Conservation (phyloP, 2,329 filamentous ascomycete species). For the Ilyonectria destructans region DNA sequence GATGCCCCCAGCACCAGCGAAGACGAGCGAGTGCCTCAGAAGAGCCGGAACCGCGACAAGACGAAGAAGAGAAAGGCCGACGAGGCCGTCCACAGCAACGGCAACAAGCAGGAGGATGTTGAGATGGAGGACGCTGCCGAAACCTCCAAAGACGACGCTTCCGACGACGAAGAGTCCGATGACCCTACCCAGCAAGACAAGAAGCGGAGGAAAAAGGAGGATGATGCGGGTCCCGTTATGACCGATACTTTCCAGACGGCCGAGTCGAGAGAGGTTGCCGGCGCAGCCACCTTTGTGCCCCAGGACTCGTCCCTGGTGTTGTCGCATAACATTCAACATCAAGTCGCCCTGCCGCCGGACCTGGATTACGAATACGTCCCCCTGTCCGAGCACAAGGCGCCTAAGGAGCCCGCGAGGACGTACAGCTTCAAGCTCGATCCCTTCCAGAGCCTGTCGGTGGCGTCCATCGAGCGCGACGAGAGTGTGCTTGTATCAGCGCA, state of each 20-base stretch:
- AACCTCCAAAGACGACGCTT: slow-evolving; percentile 56
- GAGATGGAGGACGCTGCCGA: slow-evolving; percentile 61
- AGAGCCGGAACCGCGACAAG: slow-evolving; percentile 70
- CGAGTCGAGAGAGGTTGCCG: slow-evolving; percentile 90
- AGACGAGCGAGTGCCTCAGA: slow-evolving; percentile 62
- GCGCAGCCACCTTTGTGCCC: slow-evolving; percentile 78
- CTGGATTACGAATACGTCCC: slow-evolving; percentile 95
- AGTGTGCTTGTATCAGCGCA: slow-evolving; percentile 97
- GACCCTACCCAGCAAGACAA: slow-evolving; percentile 71
- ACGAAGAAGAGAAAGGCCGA: slow-evolving; percentile 92
- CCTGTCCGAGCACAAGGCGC: slow-evolving; percentile 95
- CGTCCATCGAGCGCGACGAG: slow-evolving; percentile 95
- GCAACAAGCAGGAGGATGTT: slow-evolving; percentile 41
- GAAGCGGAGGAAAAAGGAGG: slow-evolving; percentile 75
- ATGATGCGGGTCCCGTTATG: slow-evolving; percentile 82
- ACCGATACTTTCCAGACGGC: slow-evolving; percentile 97
- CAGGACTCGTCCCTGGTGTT: slow-evolving; percentile 83
- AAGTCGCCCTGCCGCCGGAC: slow-evolving; percentile 94
- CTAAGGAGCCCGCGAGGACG: slow-evolving; percentile 85
- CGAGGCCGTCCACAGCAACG: slow-evolving; percentile 73
- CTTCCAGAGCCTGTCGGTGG: slow-evolving; percentile 95
- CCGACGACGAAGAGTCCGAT: slow-evolving; percentile 57
- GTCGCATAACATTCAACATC: slow-evolving; percentile 98
- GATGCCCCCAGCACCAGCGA: slow-evolving; percentile 60
- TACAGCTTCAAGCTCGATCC: slow-evolving; percentile 96